These are phyloP conservation scores for Suhomyces pyralidae DNA, from an alignment of 805 yeast genomes.

Conservation along the genomic window DNA sequence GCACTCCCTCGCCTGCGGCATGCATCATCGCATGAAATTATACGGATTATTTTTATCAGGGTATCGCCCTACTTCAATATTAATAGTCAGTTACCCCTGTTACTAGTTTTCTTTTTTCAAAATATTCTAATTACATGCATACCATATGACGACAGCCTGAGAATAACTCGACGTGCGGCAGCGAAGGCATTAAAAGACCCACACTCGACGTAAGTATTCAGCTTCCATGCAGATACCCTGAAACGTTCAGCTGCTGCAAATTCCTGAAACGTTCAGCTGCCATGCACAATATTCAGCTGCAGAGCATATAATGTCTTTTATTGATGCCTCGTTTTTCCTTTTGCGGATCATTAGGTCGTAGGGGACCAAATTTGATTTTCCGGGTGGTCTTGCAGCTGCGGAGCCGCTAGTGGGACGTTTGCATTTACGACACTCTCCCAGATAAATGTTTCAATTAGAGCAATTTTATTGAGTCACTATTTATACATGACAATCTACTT, in stretches of 20 bases:
- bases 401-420: neutral
- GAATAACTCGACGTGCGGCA: neutral
- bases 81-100: neutral
- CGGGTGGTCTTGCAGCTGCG: neutral
- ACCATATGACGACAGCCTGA: neutral
- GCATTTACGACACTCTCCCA: neutral
- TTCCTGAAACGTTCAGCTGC: too few species aligned
- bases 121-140: neutral
- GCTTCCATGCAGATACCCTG: neutral
- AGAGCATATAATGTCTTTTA: neutral
- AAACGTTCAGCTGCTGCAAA: too few species aligned
- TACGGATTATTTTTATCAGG: neutral
- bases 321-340: neutral
- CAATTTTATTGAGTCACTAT: neutral
- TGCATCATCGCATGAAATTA: neutral
- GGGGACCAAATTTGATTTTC: neutral
- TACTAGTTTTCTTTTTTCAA: neutral
- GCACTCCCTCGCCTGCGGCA: neutral
- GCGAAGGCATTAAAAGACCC: neutral
- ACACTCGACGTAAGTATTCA: neutral
- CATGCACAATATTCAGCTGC: neutral
- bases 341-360: neutral
- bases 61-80: neutral
- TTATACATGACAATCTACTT: conserved; percentile 4
- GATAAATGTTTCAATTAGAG: too few species aligned